Evolutionary conservation across 805 yeast species (phyloP).

Genomic region (Wickerhamomyces chaumierensis): DNA sequence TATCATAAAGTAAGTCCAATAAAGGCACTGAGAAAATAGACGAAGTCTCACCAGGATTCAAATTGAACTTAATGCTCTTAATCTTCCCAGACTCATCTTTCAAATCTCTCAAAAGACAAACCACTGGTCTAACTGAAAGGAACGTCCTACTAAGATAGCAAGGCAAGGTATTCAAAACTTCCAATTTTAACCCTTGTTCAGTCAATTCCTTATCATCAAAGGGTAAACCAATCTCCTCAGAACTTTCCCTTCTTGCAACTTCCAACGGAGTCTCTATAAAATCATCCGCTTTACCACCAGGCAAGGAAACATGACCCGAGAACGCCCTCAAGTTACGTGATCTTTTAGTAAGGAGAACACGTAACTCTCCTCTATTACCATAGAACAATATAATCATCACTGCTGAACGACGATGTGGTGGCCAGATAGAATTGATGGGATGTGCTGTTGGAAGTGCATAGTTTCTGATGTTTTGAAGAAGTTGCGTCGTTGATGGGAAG

Average conservation of each 20-base stretch:
- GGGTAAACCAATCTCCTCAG: conserved; percentile 76
- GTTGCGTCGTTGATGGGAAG: conserved; percentile 3
- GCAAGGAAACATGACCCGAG: conserved; percentile 85
- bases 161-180: conserved; percentile 56
- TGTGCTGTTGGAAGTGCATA: conserved; percentile 10
- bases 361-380: conserved; percentile 62
- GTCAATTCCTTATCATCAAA: conserved; percentile 29
- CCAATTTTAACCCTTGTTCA: conserved; percentile 43
- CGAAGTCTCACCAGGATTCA: conserved; percentile 73
- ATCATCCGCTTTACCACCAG: conserved; percentile 86
- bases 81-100: conserved; percentile 11
- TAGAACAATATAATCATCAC: conserved; percentile 67
- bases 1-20: conserved; percentile 35
- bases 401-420: conserved; percentile 61
- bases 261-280: conserved; percentile 56
- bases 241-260: conserved; percentile 73
- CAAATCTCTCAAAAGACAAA: conserved; percentile 42
- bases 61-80: conserved; percentile 27
- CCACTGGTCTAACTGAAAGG: conserved; percentile 73
- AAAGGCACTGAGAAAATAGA: conserved; percentile 63
- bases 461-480: conserved; percentile 11
- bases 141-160: conserved; percentile 74
- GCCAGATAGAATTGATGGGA: conserved; percentile 51
- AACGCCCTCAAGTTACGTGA: conserved; percentile 58
- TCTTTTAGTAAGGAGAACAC: conserved; percentile 72